Conservation (phyloP, 2,329 filamentous ascomycete species). For the Tolypocladium amazonense region DNA sequence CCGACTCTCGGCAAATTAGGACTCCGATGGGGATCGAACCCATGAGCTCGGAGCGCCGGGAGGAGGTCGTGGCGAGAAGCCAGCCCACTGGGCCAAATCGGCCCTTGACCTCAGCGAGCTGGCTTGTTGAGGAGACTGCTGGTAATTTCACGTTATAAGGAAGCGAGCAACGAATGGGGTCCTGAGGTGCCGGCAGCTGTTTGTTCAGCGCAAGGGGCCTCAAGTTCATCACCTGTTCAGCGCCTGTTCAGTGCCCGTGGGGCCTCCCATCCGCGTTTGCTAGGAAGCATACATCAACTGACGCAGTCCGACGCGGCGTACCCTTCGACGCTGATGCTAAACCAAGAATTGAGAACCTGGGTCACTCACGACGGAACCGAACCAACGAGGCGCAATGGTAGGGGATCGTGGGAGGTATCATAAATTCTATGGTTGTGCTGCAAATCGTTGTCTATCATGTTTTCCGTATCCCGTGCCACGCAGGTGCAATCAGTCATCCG, state of each 20-base stretch:
- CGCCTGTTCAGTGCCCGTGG: background rate
- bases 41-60: background rate
- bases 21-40: background rate
- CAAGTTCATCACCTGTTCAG: background rate
- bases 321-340: background rate
- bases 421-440: background rate
- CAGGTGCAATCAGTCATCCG: slow-evolving; percentile 20
- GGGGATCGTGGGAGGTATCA: background rate
- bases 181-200: background rate
- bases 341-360: background rate
- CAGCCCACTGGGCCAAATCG: background rate
- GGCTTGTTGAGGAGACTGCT: background rate
- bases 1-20: background rate
- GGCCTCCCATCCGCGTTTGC: background rate
- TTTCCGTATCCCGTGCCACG: background rate
- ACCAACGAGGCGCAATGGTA: background rate
- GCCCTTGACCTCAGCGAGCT: background rate
- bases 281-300: background rate
- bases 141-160: background rate
- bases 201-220: background rate
- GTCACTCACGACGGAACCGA: background rate
- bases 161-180: background rate
- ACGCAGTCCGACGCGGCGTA: background rate
- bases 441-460: background rate
- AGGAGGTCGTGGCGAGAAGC: background rate